A percentile compares a stretch with the other conserved stretches of the same genome.
Evolutionary conservation across 1,284 basidiomycete genomes (phyloP).

Genomic region (Pseudozyma flocculosa): DNA sequence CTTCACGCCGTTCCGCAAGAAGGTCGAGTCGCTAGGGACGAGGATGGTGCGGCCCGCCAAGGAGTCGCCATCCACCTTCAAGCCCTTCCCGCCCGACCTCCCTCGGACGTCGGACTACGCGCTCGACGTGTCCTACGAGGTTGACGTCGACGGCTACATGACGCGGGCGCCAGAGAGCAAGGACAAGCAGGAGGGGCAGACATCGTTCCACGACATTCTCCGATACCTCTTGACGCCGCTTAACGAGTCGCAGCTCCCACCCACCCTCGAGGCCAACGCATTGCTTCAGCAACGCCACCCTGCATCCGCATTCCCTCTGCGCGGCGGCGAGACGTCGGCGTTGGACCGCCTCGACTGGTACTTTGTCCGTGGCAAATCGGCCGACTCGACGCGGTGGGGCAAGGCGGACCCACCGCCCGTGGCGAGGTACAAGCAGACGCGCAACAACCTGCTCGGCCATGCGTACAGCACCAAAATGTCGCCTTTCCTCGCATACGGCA

Average conservation of each 20-base stretch:
- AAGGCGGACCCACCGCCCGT: constrained; percentile 56
- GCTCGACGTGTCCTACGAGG: constrained; percentile 50
- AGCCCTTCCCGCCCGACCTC: constrained; percentile 30
- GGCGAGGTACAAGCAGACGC: constrained; percentile 63
- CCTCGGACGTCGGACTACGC: constrained; percentile 44
- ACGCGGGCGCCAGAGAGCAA: constrained; percentile 30
- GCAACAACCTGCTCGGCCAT: constrained; percentile 64
- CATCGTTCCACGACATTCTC: constrained; percentile 53
- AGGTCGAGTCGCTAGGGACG: constrained; percentile 60
- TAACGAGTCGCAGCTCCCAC: constrained; percentile 42
- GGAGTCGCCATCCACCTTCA: constrained; percentile 38
- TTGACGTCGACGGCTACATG: constrained; percentile 48
- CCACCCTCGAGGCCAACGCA: constrained; percentile 34
- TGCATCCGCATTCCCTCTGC: constrained; percentile 48
- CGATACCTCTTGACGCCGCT: constrained; percentile 43
- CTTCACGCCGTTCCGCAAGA: constrained; percentile 62
- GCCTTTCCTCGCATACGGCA: constrained; percentile 63
- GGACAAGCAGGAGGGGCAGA: constrained; percentile 41
- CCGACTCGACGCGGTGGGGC: constrained; percentile 43
- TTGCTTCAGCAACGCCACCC: constrained; percentile 48
- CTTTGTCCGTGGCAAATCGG: constrained; percentile 50
- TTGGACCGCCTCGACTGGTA: constrained; percentile 53
- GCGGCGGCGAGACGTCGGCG: constrained; percentile 50
- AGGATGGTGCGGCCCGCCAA: constrained; percentile 53
- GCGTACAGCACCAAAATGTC: constrained; percentile 65